Base-by-base conservation (phyloP, 169 alveolate species). In the Eimeria tenella region DNA sequence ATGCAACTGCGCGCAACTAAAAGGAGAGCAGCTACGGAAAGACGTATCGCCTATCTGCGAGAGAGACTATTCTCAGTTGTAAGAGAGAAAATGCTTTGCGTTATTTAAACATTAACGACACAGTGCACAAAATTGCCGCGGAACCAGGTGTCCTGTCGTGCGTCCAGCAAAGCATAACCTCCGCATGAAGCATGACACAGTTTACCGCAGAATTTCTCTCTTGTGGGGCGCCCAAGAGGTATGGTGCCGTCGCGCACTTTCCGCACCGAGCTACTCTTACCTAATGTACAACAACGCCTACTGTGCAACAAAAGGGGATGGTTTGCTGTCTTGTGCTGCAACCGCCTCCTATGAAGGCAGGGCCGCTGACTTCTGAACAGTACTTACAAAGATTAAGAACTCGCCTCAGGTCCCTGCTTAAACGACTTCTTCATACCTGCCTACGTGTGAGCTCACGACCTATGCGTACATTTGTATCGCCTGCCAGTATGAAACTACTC, bases 401-500 rank as follows among this genome's bases (percentile, higher is more conserved):
- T 5, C 49, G 58, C 63, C 23, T 62, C 63, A 84, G 91, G 91
- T 25, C 91, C 91, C 25, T 84, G 91, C 81, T 23, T 77, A 15
- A 25, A 9, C 9, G 91, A 84, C 79, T 23, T 84, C 50, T 84
- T 84, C 91, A 84, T 84, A 62, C 91, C 91, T 58, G 58, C 91
- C 23, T 84, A 84, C 63, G 91, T 62, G 91, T 84, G 62, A 62
- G 91, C 58, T 31, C 23, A 84, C 17, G 63, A 1, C 79, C 23
- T 19, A 25, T 9, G 71, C 89, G 56, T 56, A 58, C 7, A 58
- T 23, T 42, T 31, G 2, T 31, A 31, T 31, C 42, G 42, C 42
- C 2, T 31, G 42, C 42, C 42, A 31, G 2, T 31, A 31, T 31
- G 68, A 58, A 58, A 17, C 68, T 13, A 58, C 11, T 17, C 71